Percentiles rank a stretch among this genome's conserved stretches.
These are phyloP conservation scores for Cercospora sesami DNA, from an alignment of 2,329 filamentous ascomycete species.

Conservation along the genomic window DNA sequence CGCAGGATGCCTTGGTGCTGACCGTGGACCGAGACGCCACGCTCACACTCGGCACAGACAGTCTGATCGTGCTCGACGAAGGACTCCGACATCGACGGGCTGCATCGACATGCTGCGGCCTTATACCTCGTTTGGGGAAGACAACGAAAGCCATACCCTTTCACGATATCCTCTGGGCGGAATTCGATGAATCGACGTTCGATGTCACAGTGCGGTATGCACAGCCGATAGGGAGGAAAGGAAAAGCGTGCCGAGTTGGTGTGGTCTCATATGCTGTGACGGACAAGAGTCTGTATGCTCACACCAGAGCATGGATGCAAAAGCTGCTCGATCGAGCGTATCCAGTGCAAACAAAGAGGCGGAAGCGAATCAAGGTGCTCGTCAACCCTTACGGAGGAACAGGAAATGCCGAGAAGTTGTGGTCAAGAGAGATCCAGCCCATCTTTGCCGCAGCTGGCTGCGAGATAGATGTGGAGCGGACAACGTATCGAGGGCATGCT, in stretches of 20 bases:
- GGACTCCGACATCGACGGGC: constrained; percentile 50
- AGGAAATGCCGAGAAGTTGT: constrained; percentile 71
- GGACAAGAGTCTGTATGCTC: constrained; percentile 51
- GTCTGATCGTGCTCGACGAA: constrained; percentile 62
- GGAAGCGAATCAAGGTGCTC: constrained; percentile 80
- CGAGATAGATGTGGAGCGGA: constrained; percentile 70
- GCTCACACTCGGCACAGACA: constrained; percentile 61
- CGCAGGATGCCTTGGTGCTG: constrained; percentile 27
- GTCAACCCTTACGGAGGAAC: constrained; percentile 90
- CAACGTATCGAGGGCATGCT: constrained; percentile 73
- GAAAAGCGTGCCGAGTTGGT: constrained; percentile 60
- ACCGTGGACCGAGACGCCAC: constrained; percentile 59
- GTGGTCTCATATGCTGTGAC: constrained; percentile 62
- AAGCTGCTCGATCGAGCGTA: constrained; percentile 71
- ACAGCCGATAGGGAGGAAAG: constrained; percentile 52
- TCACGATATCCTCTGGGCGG: constrained; percentile 82
- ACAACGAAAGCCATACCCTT: constrained; percentile 66
- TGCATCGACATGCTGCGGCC: constrained; percentile 57
- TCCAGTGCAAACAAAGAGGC: constrained; percentile 59
- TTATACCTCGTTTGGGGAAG: constrained; percentile 49
- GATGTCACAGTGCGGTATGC: constrained; percentile 74
- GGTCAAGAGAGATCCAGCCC: constrained; percentile 73
- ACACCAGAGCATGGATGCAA: constrained; percentile 62
- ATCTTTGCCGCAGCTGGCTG: constrained; percentile 81
- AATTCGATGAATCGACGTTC: constrained; percentile 53